phyloP scores from a whole-genome alignment of 257 asterid genomes.

The Solanum microdontum region DNA sequence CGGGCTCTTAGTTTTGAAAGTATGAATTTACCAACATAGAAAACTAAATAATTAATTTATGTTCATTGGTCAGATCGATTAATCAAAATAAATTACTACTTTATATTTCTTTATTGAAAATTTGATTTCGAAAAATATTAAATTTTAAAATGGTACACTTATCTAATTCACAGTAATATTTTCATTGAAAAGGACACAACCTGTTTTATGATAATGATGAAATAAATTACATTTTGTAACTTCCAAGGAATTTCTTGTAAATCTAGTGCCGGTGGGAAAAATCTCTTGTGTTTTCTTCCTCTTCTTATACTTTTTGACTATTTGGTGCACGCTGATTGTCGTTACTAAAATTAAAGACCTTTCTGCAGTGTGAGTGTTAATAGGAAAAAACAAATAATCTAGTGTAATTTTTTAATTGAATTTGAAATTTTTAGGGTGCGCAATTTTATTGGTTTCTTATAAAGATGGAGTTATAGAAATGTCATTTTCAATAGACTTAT shows the following conservation, averaged over 20 bases:
- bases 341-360: not conserved
- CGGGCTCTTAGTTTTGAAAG: too few relatives aligned
- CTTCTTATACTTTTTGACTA: not conserved
- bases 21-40: too few relatives aligned
- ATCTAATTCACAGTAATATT: not conserved
- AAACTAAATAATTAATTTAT: too few relatives aligned
- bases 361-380: not conserved
- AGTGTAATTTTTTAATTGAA: too few relatives aligned
- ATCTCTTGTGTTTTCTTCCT: not conserved
- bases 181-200: not conserved
- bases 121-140: too few relatives aligned
- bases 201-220: not conserved
- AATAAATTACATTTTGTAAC: not conserved
- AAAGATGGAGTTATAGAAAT: too few relatives aligned
- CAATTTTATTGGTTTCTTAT: too few relatives aligned
- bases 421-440: not conserved
- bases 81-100: too few relatives aligned
- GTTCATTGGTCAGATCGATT: fast-evolving
- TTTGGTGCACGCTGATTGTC: not conserved
- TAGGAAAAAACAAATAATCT: too few relatives aligned
- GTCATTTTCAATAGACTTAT: not conserved
- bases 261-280: not conserved
- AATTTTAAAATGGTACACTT: not conserved
- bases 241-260: not conserved
- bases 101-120: too few relatives aligned